phyloP scores from a whole-genome alignment of 1,284 basidiomycete species.

The Gomphus sp. region DNA sequence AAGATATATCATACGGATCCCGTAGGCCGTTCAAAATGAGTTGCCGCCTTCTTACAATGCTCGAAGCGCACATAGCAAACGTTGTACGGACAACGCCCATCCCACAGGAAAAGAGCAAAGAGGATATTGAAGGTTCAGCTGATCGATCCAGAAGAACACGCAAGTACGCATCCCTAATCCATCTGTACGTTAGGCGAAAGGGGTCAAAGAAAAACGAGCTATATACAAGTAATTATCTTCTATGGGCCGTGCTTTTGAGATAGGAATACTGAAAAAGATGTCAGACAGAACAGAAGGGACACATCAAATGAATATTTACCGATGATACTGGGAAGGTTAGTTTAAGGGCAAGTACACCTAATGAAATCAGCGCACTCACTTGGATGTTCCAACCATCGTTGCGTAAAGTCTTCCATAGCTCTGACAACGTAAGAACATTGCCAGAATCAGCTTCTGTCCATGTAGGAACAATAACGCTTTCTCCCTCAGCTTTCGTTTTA shows the following conservation, averaged over 20 bases:
- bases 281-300: background rate
- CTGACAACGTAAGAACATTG: conserved; percentile 82
- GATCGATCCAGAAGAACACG: conserved; percentile 62
- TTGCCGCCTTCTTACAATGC: conserved; percentile 82
- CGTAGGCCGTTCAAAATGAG: conserved; percentile 66
- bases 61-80: conserved; percentile 94
- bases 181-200: conserved; percentile 58
- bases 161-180: conserved; percentile 83
- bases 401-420: conserved; percentile 79
- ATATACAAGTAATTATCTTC: conserved; percentile 37
- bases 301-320: conserved; percentile 27
- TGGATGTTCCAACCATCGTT: conserved; percentile 85
- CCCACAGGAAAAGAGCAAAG: conserved; percentile 93
- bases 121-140: conserved; percentile 74
- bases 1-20: conserved; percentile 60
- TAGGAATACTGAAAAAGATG: conserved; percentile 68
- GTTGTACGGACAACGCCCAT: conserved; percentile 96
- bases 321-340: conserved; percentile 41
- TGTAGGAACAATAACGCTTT: conserved; percentile 82
- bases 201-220: background rate
- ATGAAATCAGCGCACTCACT: conserved; percentile 32
- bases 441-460: conserved; percentile 88
- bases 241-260: conserved; percentile 82
- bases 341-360: background rate
- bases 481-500: conserved; percentile 55